Evolutionary conservation across 768 basidiomycete genomes (phyloP), one percentile per base, ranked within the genome.

Genomic region (Sutorius australiensis): DNA sequence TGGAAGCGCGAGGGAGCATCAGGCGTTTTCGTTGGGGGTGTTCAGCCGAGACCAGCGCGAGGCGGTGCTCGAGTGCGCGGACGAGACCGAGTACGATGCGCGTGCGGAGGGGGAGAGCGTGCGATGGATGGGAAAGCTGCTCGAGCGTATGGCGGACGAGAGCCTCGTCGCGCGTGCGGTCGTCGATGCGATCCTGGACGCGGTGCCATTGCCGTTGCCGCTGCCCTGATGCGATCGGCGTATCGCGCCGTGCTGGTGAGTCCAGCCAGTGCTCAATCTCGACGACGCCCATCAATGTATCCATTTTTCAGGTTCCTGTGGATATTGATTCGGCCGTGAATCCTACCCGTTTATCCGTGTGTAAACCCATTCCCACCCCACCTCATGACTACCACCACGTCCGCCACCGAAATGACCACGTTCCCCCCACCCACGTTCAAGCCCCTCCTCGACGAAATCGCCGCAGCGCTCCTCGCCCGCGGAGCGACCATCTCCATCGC

Each of bases 1-100:
- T 6, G 54, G 27, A 30, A 28, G 19, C 42, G 62, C 50, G 14
- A 40, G 59, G 3, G 46, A 50, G 28, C 11, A 50, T 14, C 21
- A 41, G 34, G 61, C 60, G 16, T 46, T 59, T 6, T 48, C 54
- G 30, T 54, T 67, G 5, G 65, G 62, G 0, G 36, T 24, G 48
- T 59, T 64, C 16, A 61, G 27, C 5, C 42, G 61, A 8, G 67
- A 68, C n/a, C 59, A 67, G 37, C 58, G 67, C 11, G 65, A 69
- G 47, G 48, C 37, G 12, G n/a, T 67, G 33, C 33, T 69, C 8
- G 67, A 68, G 36, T 56, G 50, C 31, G 67, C 62, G 2, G 67
- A 66, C 4, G 65, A 69, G 4, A 39, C 68, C 34, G 59, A 45
- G 43, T 64, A 67, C 7, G 54, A 53, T 1, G 43, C 14, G 33